These are phyloP conservation scores for Hyaloscypha variabilis DNA, from an alignment of 495 filamentous ascomycete species.

Conservation along the genomic window DNA sequence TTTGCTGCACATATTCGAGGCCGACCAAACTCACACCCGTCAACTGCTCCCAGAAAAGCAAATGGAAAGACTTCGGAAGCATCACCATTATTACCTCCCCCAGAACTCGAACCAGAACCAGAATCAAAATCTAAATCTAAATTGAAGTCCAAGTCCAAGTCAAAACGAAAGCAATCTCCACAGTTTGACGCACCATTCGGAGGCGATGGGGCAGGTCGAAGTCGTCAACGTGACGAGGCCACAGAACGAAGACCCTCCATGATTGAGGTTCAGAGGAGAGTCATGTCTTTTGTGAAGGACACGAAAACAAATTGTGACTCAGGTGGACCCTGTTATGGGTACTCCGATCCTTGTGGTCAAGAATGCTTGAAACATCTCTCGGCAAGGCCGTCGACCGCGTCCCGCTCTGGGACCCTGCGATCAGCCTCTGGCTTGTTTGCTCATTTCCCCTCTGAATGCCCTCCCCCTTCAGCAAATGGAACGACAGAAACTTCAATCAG, in stretches of 20 bases:
- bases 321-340: conserved; percentile 78
- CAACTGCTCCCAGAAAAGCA: conserved; percentile 18
- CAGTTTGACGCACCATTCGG: not conserved
- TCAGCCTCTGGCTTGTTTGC: conserved; percentile 15
- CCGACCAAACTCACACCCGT: conserved; percentile 11
- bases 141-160: not conserved
- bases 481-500: not conserved
- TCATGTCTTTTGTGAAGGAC: conserved; percentile 68
- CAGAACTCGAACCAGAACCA: conserved; percentile 11
- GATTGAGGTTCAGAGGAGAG: conserved; percentile 45
- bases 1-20: conserved; percentile 13
- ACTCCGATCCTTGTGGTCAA: conserved; percentile 81
- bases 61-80: conserved; percentile 37
- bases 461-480: conserved; percentile 16
- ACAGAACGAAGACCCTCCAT: conserved; percentile 47
- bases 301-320: conserved; percentile 72
- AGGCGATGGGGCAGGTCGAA: conserved; percentile 13
- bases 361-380: conserved; percentile 62
- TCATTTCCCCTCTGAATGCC: conserved; percentile 22
- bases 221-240: conserved; percentile 14
- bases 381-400: conserved; percentile 5
- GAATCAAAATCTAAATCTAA: not conserved
- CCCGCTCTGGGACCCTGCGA: conserved; percentile 20
- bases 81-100: conserved; percentile 38
- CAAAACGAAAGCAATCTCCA: not conserved